phyloP scores from a whole-genome alignment of 2,329 filamentous ascomycete genomes.

The Lasiodiplodia hormozganensis region DNA sequence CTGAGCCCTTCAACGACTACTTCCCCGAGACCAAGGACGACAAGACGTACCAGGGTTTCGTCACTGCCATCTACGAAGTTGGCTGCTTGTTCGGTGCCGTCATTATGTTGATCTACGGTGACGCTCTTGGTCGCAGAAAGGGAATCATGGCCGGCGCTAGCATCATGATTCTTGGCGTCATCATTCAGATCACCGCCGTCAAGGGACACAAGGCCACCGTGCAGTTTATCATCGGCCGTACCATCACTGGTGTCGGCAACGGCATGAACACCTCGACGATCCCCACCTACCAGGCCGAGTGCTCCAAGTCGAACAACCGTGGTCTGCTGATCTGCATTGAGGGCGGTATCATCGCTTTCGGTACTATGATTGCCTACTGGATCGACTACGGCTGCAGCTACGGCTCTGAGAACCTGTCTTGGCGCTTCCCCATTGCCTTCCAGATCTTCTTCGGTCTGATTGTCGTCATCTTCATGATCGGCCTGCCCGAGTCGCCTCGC shows the following conservation, averaged over 20 bases:
- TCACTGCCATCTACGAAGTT: conserved; percentile 61
- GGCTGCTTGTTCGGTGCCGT: conserved; percentile 53
- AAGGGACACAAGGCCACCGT: conserved; percentile 47
- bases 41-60: conserved; percentile 58
- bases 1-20: conserved; percentile 42
- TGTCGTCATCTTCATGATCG: conserved; percentile 50
- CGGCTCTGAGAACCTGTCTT: conserved; percentile 43
- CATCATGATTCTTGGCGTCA: conserved; percentile 53
- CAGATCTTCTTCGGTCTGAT: conserved; percentile 59
- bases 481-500: conserved; percentile 65
- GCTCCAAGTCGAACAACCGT: conserved; percentile 62
- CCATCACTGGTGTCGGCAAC: conserved; percentile 61
- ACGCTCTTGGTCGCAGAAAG: conserved; percentile 51
- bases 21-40: conserved; percentile 51
- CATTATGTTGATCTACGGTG: conserved; percentile 47
- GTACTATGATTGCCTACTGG: conserved; percentile 61
- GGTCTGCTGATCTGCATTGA: conserved; percentile 68
- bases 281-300: conserved; percentile 62
- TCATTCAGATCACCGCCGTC: conserved; percentile 48
- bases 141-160: conserved; percentile 51
- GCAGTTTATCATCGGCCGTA: conserved; percentile 61
- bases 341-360: conserved; percentile 60
- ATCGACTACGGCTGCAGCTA: conserved; percentile 46
- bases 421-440: conserved; percentile 63
- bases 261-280: conserved; percentile 64